These are phyloP conservation scores for Herpetospermum pedunculosum DNA, from an alignment of 306 rosid species.

Conservation along the genomic window DNA sequence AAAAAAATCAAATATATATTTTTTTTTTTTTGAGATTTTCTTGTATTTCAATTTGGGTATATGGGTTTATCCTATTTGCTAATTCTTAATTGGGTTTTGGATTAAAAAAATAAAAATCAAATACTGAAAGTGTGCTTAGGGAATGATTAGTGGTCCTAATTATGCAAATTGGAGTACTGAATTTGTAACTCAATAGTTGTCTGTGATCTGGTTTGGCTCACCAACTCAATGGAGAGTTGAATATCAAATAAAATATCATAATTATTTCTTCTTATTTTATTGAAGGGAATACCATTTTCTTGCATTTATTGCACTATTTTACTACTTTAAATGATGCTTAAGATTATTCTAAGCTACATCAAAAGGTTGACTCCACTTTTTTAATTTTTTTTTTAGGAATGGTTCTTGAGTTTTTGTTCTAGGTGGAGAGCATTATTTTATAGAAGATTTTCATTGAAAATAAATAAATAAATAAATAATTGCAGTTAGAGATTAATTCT, in stretches of 20 bases:
- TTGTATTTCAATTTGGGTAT: neutral
- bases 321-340: conserved; percentile 1
- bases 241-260: conserved; percentile 1
- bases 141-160: conserved; percentile 1
- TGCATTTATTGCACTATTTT: neutral
- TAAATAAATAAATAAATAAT: no score
- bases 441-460: no score
- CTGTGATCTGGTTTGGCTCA: conserved; percentile 3
- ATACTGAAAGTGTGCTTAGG: neutral
- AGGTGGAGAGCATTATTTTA: neutral
- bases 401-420: neutral
- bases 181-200: neutral
- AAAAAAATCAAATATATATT: neutral
- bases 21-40: neutral
- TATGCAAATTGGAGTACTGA: neutral
- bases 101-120: neutral
- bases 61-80: neutral
- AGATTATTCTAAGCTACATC: neutral
- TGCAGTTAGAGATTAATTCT: no score
- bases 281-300: conserved; percentile 4
- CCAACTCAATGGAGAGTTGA: neutral
- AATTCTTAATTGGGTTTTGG: neutral
- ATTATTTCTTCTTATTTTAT: neutral
- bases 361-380: neutral
- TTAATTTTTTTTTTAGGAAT: neutral